A percentile compares a stretch with the other conserved stretches of the same genome.
Evolutionary conservation across 2,329 filamentous ascomycete species (phyloP).

Genomic region (Sporothrix luriei): DNA sequence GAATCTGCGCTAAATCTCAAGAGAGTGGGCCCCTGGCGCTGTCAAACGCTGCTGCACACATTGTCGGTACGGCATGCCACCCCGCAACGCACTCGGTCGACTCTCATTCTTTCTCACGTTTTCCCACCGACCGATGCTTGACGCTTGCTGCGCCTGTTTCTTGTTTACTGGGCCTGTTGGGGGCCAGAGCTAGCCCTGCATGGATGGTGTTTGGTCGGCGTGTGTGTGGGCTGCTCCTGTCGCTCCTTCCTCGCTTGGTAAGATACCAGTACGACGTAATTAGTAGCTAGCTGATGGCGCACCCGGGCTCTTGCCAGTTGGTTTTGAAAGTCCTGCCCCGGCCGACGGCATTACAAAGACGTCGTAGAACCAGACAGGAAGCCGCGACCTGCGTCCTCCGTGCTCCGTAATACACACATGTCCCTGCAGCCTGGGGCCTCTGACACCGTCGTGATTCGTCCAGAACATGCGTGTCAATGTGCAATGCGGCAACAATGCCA

Average conservation of each 20-base stretch:
- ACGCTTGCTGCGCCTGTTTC: conserved; percentile 23
- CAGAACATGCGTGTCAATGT: too few relatives aligned
- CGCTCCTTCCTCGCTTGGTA: conserved; percentile 18
- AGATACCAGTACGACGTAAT: too few relatives aligned
- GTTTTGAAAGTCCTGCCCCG: conserved; percentile 13
- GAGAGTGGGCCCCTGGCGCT: not conserved
- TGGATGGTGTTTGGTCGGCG: conserved; percentile 11
- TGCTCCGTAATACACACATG: not conserved
- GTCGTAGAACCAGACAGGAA: not conserved
- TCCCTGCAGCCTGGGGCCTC: conserved; percentile 6
- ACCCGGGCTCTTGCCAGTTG: conserved; percentile 18
- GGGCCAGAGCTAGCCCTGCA: conserved; percentile 15
- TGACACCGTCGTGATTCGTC: not conserved
- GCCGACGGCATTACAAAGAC: conserved; percentile 11
- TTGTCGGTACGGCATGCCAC: conserved; percentile 14
- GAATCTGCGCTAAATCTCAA: conserved; percentile 22
- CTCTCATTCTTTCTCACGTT: not conserved
- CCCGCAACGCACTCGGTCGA: conserved; percentile 7
- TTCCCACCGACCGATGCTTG: not conserved
- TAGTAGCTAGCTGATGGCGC: too few relatives aligned
- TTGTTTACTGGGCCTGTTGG: not conserved
- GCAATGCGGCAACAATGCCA: conserved; percentile 5
- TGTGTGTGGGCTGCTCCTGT: conserved; percentile 8
- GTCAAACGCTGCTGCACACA: conserved; percentile 10
- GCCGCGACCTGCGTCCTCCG: conserved; percentile 13